phyloP scores from a whole-genome alignment of 163 green algal species.

The Scenedesmus sp. region DNA sequence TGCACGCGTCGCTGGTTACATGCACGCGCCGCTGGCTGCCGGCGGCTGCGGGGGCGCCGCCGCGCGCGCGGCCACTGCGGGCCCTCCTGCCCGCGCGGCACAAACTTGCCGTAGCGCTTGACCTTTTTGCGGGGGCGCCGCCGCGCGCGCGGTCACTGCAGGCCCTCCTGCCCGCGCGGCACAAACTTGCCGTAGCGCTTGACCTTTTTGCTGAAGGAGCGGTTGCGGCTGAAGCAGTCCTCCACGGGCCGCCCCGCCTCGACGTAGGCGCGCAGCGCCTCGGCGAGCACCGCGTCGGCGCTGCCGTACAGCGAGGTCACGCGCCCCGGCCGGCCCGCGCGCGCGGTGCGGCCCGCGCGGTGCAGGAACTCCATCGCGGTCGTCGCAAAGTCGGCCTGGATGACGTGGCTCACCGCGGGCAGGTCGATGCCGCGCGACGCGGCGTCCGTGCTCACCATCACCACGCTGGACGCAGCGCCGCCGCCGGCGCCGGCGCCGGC shows the following conservation, averaged over 20 bases:
- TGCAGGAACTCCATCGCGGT: constrained; percentile 98
- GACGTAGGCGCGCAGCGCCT: constrained; percentile 78
- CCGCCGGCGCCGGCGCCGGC: neutral
- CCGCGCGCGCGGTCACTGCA: no score
- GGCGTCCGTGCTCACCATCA: constrained; percentile 94
- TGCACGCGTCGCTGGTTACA: no score
- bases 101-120: constrained; percentile 84
- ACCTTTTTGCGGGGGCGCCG: no score
- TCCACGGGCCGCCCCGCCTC: constrained; percentile 78
- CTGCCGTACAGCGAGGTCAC: constrained; percentile 77
- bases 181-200: constrained; percentile 88
- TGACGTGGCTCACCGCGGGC: constrained; percentile 96
- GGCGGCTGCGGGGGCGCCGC: no score
- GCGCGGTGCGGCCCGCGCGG: constrained; percentile 79
- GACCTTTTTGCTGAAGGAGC: constrained; percentile 95
- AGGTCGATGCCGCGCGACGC: constrained; percentile 98
- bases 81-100: constrained; percentile 70
- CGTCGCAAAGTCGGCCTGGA: constrained; percentile 96
- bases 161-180: constrained; percentile 65
- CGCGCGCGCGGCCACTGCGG: no score
- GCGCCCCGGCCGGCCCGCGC: constrained; percentile 73
- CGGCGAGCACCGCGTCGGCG: constrained; percentile 66
- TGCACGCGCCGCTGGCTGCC: no score
- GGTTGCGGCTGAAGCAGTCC: constrained; percentile 92
- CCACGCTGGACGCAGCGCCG: constrained; percentile 18